phyloP scores from a whole-genome alignment of 2,329 filamentous ascomycete species.

The Saccharata proteae region DNA sequence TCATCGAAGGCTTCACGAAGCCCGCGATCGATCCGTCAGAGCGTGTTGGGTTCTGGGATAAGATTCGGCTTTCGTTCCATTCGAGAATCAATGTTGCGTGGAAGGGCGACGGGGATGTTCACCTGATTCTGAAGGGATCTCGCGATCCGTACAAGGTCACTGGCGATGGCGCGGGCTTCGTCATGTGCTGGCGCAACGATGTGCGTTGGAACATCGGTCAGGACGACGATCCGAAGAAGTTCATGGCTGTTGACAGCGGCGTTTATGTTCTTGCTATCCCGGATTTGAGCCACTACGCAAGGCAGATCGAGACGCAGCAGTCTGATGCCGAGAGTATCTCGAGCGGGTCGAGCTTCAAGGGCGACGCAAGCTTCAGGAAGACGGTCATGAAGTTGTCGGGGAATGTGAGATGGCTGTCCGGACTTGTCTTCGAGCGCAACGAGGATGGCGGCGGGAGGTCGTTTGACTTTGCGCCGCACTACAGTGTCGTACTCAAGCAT shows the following conservation, averaged over 20 bases:
- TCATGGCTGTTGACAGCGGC: constrained; percentile 92
- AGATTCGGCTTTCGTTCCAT: constrained; percentile 88
- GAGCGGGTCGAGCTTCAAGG: constrained; percentile 52
- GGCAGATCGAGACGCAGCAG: constrained; percentile 43
- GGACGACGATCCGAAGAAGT: constrained; percentile 76
- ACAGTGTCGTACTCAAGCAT: constrained; percentile 76
- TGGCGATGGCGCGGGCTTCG: constrained; percentile 82
- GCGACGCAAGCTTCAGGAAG: constrained; percentile 86
- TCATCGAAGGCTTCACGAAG: constrained; percentile 94
- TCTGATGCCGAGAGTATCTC: constrained; percentile 45
- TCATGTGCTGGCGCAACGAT: constrained; percentile 97
- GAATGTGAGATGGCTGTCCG: constrained; percentile 84
- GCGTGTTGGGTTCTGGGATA: constrained; percentile 95
- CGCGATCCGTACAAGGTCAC: constrained; percentile 90
- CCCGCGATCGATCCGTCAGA: constrained; percentile 90
- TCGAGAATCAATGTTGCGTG: constrained; percentile 80
- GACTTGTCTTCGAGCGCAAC: constrained; percentile 83
- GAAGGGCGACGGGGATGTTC: constrained; percentile 93
- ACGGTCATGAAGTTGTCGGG: constrained; percentile 98
- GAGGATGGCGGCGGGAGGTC: constrained; percentile 59
- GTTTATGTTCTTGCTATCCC: constrained; percentile 92
- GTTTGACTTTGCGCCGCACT: constrained; percentile 86
- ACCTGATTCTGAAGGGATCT: constrained; percentile 79
- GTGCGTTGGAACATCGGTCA: constrained; percentile 78
- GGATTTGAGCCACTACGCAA: constrained; percentile 80